phyloP scores from a whole-genome alignment of 179 eudicot species.

The Spergularia azorica region DNA sequence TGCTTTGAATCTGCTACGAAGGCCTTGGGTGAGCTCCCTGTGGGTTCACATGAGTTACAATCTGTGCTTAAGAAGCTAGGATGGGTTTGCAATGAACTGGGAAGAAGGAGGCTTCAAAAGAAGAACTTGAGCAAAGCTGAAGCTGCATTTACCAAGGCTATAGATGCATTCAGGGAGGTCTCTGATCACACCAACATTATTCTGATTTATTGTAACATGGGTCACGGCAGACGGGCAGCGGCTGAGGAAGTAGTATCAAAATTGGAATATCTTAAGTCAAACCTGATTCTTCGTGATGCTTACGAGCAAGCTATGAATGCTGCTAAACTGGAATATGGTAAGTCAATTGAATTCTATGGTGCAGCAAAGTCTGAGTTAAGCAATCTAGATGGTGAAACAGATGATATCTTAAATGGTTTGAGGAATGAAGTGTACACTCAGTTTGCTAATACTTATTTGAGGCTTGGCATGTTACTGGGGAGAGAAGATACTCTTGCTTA shows the following conservation, averaged over 20 bases:
- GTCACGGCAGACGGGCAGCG: conserved; percentile 87
- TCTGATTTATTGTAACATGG: conserved; percentile 82
- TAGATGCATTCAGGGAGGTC: conserved; percentile 71
- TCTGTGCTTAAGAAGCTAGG: conserved; percentile 83
- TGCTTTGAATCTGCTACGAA: conserved; percentile 78
- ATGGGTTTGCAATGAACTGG: conserved; percentile 97
- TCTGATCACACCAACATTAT: conserved; percentile 78
- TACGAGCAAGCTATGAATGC: conserved; percentile 64
- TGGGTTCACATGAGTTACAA: conserved; percentile 51
- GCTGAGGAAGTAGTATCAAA: conserved; percentile 77
- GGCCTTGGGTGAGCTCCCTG: conserved; percentile 53
- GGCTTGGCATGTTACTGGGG: conserved; percentile 87
- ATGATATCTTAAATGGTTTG: conserved; percentile 41
- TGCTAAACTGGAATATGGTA: conserved; percentile 68
- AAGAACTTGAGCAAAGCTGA: conserved; percentile 78
- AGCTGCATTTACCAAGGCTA: conserved; percentile 78
- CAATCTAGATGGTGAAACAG: conserved; percentile 37
- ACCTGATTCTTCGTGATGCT: conserved; percentile 47
- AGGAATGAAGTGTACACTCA: conserved; percentile 80
- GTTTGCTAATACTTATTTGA: conserved; percentile 88
- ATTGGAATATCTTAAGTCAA: conserved; percentile 55
- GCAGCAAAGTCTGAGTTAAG: conserved; percentile 74
- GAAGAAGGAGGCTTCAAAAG: conserved; percentile 67
- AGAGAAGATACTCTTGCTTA: conserved; percentile 72
- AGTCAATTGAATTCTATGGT: conserved; percentile 67